Percentiles rank a stretch among this genome's conserved stretches.
Conservation (phyloP, 2,329 filamentous ascomycete species). For the Colletotrichum tabaci region DNA sequence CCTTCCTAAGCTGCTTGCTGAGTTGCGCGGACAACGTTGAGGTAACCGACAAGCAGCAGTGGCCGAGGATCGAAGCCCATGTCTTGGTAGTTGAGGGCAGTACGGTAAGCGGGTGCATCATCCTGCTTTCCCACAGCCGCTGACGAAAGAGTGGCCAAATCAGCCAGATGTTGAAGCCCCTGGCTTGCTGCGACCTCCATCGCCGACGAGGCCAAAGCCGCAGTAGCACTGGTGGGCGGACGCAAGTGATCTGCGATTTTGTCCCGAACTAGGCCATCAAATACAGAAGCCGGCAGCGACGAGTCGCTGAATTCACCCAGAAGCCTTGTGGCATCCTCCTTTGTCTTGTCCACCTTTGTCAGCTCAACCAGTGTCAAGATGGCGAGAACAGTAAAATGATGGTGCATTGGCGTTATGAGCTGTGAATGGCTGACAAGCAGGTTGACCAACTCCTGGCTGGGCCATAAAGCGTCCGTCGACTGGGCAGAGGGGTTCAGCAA, state of each 20-base stretch:
- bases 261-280: conserved; percentile 68
- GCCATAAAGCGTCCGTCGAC: conserved; percentile 71
- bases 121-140: conserved; percentile 44
- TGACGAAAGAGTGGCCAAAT: conserved; percentile 61
- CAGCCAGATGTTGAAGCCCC: conserved; percentile 73
- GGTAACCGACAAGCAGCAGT: conserved; percentile 57
- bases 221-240: conserved; percentile 46
- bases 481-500: conserved; percentile 71
- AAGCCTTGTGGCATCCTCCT: conserved; percentile 69
- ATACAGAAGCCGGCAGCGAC: conserved; percentile 63
- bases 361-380: conserved; percentile 75
- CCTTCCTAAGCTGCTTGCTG: conserved; percentile 34
- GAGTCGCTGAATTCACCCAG: conserved; percentile 70
- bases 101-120: conserved; percentile 43
- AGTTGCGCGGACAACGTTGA: conserved; percentile 46
- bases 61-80: conserved; percentile 58
- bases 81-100: conserved; percentile 55
- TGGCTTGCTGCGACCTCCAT: conserved; percentile 62
- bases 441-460: conserved; percentile 71
- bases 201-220: conserved; percentile 53
- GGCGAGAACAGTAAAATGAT: conserved; percentile 75
- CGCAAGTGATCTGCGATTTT: conserved; percentile 62
- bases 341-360: conserved; percentile 66
- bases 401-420: conserved; percentile 74
- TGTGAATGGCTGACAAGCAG: conserved; percentile 70